Conservation (phyloP, 495 filamentous ascomycete species). For the Annulohypoxylon nitens region DNA sequence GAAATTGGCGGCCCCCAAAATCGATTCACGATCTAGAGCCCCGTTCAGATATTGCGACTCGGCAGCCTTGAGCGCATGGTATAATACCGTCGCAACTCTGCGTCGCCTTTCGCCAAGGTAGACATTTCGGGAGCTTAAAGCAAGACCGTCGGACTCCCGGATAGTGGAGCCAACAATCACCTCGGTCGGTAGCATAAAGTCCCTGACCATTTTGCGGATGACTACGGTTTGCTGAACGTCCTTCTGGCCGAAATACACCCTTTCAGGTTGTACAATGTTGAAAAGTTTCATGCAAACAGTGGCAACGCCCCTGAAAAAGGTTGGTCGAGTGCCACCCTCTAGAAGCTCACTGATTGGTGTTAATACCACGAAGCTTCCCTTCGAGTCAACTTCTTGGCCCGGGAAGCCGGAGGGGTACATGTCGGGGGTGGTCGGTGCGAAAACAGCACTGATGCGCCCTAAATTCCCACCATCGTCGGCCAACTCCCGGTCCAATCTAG, state of each 20-base stretch:
- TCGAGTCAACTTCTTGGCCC: conserved; percentile 78
- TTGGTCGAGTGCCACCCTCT: conserved; percentile 88
- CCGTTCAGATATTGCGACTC: conserved; percentile 75
- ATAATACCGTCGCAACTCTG: conserved; percentile 76
- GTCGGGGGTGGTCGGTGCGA: conserved; percentile 81
- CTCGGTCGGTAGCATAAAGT: conserved; percentile 85
- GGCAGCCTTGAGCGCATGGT: conserved; percentile 74
- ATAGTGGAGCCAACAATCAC: conserved; percentile 79
- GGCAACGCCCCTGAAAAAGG: conserved; percentile 96
- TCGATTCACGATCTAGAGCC: conserved; percentile 67
- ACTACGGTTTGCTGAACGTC: conserved; percentile 96
- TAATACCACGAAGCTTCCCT: conserved; percentile 93
- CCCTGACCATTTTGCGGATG: conserved; percentile 85
- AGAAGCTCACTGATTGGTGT: conserved; percentile 83
- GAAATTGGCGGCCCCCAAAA: conserved; percentile 74
- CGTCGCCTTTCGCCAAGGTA: conserved; percentile 86
- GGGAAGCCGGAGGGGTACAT: conserved; percentile 93
- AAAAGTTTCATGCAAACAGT: conserved; percentile 98
- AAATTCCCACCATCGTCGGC: conserved; percentile 63
- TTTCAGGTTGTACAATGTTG: conserved; percentile 88
- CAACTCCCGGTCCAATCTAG: conserved; percentile 77
- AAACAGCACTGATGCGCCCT: conserved; percentile 84
- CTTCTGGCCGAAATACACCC: conserved; percentile 97
- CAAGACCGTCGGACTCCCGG: conserved; percentile 86
- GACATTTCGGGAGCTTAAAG: conserved; percentile 94